A percentile compares a stretch with the other conserved stretches of the same genome.
Evolutionary conservation across 108 stramenopile species (phyloP).

Genomic region (Thalassiosira profunda): DNA sequence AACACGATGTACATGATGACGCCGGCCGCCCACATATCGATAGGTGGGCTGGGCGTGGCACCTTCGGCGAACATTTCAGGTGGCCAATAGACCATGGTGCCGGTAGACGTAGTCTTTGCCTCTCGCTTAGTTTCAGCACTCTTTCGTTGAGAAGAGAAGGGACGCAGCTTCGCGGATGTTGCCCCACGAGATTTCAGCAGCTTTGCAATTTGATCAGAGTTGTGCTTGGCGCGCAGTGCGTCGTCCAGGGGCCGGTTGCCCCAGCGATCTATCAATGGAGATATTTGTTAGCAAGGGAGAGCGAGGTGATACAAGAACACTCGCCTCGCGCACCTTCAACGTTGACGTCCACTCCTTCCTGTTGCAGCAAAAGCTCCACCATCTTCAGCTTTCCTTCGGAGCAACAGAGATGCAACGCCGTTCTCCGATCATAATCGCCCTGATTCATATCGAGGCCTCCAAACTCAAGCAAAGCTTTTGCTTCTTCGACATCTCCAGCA

Average conservation of each 20-base stretch:
- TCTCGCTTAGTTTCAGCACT: not conserved
- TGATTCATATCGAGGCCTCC: slow-evolving; percentile 49
- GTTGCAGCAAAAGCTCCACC: slow-evolving; percentile 23
- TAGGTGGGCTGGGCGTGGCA: slow-evolving; percentile 12
- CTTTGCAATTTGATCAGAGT: not conserved
- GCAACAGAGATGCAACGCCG: slow-evolving; percentile 54
- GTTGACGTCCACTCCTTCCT: slow-evolving; percentile 29
- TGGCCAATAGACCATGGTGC: slow-evolving; percentile 34
- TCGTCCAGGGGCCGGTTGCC: slow-evolving; percentile 38
- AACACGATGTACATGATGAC: not conserved
- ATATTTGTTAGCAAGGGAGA: no score
- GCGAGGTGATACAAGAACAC: no score
- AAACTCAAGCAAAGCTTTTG: slow-evolving; percentile 29
- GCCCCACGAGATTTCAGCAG: slow-evolving; percentile 2
- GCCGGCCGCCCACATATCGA: not conserved
- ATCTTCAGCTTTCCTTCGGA: slow-evolving; percentile 12
- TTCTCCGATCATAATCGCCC: slow-evolving; percentile 55
- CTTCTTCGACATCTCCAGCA: slow-evolving; percentile 52
- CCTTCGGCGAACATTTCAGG: slow-evolving; percentile 22
- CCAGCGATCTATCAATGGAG: slow-evolving; percentile 23
- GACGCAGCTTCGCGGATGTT: not conserved
- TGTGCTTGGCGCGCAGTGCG: not conserved
- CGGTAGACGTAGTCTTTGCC: not conserved
- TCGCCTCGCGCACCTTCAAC: no score
- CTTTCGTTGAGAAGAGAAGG: not conserved